A percentile compares a stretch with the other conserved stretches of the same genome.
phyloP scores from a whole-genome alignment of 176 grass and related monocot genomes.

The Hordeum vulgare region DNA sequence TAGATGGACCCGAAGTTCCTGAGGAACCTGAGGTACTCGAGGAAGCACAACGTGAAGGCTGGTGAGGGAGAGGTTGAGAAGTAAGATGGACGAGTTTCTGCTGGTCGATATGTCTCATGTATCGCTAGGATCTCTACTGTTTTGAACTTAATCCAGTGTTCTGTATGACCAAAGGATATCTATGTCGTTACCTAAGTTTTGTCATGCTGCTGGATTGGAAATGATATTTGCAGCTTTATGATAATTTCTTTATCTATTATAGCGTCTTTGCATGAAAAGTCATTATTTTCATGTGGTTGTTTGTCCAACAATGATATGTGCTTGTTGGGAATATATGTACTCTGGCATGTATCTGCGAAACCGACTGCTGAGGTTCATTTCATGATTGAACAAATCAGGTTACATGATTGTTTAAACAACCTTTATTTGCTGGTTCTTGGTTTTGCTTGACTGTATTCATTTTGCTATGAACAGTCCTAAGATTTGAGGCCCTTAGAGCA shows the following conservation, averaged over 20 bases:
- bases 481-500: too few relatives aligned
- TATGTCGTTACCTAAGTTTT: neutral
- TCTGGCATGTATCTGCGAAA: too few relatives aligned
- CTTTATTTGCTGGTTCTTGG: too few relatives aligned
- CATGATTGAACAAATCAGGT: too few relatives aligned
- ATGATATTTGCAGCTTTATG: conserved; percentile 1
- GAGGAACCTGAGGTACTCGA: conserved; percentile 74
- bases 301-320: too few relatives aligned
- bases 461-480: too few relatives aligned
- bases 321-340: too few relatives aligned
- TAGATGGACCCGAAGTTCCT: conserved; percentile 78
- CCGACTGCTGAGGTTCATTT: too few relatives aligned
- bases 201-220: conserved; percentile 23
- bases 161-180: conserved; percentile 17
- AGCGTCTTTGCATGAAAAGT: neutral
- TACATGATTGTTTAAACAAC: too few relatives aligned
- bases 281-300: too few relatives aligned
- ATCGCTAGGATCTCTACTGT: conserved; percentile 18
- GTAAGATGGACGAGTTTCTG: conserved; percentile 13
- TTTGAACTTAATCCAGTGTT: conserved; percentile 4
- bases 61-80: conserved; percentile 31
- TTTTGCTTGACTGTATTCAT: too few relatives aligned
- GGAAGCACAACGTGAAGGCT: conserved; percentile 57
- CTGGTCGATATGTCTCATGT: conserved; percentile 7
- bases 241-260: neutral